Evolutionary conservation across 345 rosid genomes (phyloP).

Genomic region (Aegle marmelos): DNA sequence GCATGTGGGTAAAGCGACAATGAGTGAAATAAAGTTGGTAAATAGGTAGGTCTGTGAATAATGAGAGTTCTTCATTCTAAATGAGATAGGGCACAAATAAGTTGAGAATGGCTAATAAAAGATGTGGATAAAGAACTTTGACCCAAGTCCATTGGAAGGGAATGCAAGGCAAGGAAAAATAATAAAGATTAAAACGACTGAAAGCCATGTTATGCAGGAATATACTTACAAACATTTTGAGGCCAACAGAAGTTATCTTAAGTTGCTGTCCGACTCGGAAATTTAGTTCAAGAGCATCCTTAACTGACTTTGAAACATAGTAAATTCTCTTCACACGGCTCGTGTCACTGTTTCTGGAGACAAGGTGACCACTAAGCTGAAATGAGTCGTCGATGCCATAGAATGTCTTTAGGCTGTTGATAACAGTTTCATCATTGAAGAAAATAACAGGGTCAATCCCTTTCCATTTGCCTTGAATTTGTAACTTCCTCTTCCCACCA

Average conservation of each 20-base stretch:
- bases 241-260: conserved; percentile 86
- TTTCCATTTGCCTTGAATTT: conserved; percentile 90
- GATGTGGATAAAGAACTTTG: background rate
- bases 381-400: conserved; percentile 82
- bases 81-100: background rate
- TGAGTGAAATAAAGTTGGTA: background rate
- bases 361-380: conserved; percentile 67
- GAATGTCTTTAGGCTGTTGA: conserved; percentile 68
- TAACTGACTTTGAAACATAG: conserved; percentile 82
- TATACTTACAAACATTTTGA: conserved; percentile 93
- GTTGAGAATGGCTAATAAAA: background rate
- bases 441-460: conserved; percentile 91
- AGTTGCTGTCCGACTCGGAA: conserved; percentile 71
- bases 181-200: background rate
- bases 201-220: background rate
- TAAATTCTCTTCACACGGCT: conserved; percentile 89
- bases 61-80: background rate
- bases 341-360: conserved; percentile 75
- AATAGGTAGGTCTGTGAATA: background rate
- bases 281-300: conserved; percentile 73
- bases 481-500: conserved; percentile 74
- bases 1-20: background rate
- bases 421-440: conserved; percentile 62
- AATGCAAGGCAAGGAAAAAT: background rate
- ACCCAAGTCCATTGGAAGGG: background rate